Evolutionary conservation across 192 early-diverging fungal species (phyloP), one percentile per base, ranked within the genome.

Genomic region (Coemansia sp.): DNA sequence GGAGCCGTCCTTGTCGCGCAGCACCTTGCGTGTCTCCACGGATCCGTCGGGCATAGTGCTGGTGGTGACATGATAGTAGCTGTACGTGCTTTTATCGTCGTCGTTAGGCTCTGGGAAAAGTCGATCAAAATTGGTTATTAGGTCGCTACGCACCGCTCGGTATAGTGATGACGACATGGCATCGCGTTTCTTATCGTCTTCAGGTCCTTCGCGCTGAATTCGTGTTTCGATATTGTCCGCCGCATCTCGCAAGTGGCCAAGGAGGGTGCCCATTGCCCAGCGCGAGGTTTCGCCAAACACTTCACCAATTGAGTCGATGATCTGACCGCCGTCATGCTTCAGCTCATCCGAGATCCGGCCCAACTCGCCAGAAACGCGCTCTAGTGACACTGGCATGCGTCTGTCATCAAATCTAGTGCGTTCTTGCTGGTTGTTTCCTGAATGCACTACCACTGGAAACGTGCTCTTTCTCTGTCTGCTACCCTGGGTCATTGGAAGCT

Each of bases 31-130:
- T 17, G 78, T 75, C 57, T 81, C 78, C 15, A 81, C 51, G 11
- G 78, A 71, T 7, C 78, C 78, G 17, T 81, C 78, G 2, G 78
- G 69, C 73, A 75, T 50, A 2, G 78, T 75, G 53, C 73, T 66
- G 12, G 66, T 71, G n/a, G 68, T 60, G 37, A 75, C 21, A 4
- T 70, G 66, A 21, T 72, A 81, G 46, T 65, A 81, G 46, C 64
- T 60, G 42, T 46, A 67, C 34, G 48, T 10, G 12, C 34, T 18
- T 48, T 31, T 60, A 1, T 56, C 59, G 14, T 47, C 57, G 6
- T 65, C 67, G 17, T 17, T 56, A n/a, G 70, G 49, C 46, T 72
- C 70, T 9, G 70, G 67, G 17, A 71, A 63, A 47, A 71, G 8
- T n/a, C 56, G 53, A 28, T 77, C 74, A 48, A 77, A 67, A 44